Percentiles rank a stretch among this genome's conserved stretches.
These are phyloP conservation scores for Tinospora cordifolia DNA, from an alignment of 164 flowering plant species.

Conservation along the genomic window DNA sequence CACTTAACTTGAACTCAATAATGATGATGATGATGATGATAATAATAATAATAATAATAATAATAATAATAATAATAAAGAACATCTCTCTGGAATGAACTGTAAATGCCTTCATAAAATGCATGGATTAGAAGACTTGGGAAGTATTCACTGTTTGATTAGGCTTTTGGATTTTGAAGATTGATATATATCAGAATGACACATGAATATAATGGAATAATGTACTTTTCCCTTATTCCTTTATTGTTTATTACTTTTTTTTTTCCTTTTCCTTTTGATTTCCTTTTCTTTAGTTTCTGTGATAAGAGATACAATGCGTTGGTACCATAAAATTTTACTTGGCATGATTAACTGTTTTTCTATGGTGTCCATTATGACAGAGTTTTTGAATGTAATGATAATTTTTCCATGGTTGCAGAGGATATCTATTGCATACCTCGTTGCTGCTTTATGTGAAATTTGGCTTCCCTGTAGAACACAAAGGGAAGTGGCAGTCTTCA, in stretches of 20 bases:
- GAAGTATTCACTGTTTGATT: background rate
- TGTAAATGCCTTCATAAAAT: too few relatives aligned
- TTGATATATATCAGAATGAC: background rate
- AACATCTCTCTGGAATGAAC: too few relatives aligned
- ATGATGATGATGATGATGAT: too few relatives aligned
- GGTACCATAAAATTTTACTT: too few relatives aligned
- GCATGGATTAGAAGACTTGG: background rate
- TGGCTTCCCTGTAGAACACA: conserved; percentile 39
- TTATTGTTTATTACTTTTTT: too few relatives aligned
- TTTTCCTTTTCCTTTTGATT: too few relatives aligned
- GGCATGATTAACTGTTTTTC: background rate
- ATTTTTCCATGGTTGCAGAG: conserved; percentile 37
- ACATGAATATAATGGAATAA: background rate
- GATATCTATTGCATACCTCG: conserved; percentile 53
- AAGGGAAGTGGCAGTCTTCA: conserved; percentile 18
- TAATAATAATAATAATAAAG: too few relatives aligned
- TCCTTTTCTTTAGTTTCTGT: background rate
- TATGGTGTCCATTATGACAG: background rate
- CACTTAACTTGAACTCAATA: too few relatives aligned
- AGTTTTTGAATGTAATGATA: conserved; percentile 1
- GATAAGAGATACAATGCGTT: conserved; percentile 2
- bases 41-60: too few relatives aligned
- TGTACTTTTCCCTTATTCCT: background rate
- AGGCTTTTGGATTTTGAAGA: background rate
- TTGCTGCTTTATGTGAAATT: conserved; percentile 65